These are phyloP conservation scores for Saprolegnia diclina DNA, from an alignment of 352 stramenopile species.

Conservation along the genomic window DNA sequence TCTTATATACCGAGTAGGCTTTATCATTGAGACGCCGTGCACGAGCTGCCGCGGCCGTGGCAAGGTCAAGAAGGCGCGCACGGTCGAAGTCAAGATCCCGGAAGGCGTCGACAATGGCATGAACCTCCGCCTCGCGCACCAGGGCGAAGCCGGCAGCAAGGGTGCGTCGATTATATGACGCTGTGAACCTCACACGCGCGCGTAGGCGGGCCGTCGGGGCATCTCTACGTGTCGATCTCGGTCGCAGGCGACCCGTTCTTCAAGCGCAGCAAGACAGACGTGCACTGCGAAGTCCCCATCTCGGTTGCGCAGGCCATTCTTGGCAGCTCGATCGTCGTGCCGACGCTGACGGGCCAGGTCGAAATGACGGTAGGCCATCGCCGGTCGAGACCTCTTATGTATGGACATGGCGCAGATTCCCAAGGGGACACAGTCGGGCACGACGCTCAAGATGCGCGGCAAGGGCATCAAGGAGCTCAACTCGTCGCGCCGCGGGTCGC, in stretches of 20 bases:
- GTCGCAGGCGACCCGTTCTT: conserved; percentile 95
- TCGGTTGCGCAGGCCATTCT: conserved; percentile 90
- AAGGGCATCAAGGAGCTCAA: conserved; percentile 96
- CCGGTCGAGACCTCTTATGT: no score
- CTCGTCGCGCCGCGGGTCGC: conserved; percentile 89
- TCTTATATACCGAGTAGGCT: no score
- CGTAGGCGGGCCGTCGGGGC: conserved; percentile 78
- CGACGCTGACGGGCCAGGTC: conserved; percentile 95
- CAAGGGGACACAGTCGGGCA: conserved; percentile 92
- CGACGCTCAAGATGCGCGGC: conserved; percentile 93
- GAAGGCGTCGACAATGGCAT: conserved; percentile 94
- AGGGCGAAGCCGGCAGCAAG: conserved; percentile 77
- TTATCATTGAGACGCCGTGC: conserved; percentile 81
- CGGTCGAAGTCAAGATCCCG: conserved; percentile 92
- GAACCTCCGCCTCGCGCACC: conserved; percentile 90
- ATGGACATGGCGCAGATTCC: conserved; percentile 48
- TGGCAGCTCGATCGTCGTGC: conserved; percentile 92
- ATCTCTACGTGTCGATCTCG: conserved; percentile 93
- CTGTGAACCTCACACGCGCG: conserved; percentile 31
- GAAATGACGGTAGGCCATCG: conserved; percentile 90
- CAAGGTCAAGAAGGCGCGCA: conserved; percentile 84
- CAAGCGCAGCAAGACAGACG: conserved; percentile 91
- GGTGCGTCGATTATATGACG: conserved; percentile 1
- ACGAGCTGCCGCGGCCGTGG: conserved; percentile 71
- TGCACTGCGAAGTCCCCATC: conserved; percentile 93